A percentile compares a stretch with the other conserved stretches of the same genome.
These are phyloP conservation scores for Russula brevipes DNA, from an alignment of 768 basidiomycete genomes.

Conservation along the genomic window DNA sequence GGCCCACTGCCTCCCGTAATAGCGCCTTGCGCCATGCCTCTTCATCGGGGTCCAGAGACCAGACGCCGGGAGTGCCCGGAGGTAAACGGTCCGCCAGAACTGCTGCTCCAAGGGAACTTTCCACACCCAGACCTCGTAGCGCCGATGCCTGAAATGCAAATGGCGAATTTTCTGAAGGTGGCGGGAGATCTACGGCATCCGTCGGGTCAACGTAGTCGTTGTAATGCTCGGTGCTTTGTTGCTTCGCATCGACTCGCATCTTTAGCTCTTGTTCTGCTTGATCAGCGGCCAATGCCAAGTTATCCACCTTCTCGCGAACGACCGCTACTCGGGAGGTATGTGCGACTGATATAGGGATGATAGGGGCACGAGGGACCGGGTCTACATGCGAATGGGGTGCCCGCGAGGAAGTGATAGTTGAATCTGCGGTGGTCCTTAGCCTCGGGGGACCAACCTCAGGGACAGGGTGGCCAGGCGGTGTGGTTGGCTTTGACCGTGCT, in stretches of 20 bases:
- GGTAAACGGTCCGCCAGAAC: constrained; percentile 71
- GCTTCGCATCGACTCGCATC: constrained; percentile 45
- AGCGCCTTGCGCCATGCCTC: constrained; percentile 74
- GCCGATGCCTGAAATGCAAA: constrained; percentile 75
- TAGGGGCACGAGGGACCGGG: constrained; percentile 25
- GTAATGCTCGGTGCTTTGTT: constrained; percentile 38
- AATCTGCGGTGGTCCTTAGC: constrained; percentile 27
- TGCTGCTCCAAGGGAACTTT: constrained; percentile 71
- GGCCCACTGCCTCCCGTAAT: constrained; percentile 71
- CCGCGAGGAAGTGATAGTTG: constrained; percentile 20
- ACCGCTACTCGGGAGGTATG: constrained; percentile 56
- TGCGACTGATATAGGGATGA: constrained; percentile 12
- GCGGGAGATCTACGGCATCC: constrained; percentile 75
- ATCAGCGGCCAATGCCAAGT: constrained; percentile 63
- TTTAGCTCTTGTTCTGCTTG: constrained; percentile 73
- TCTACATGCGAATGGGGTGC: constrained; percentile 24
- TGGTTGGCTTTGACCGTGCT: constrained; percentile 58
- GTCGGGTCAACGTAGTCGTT: constrained; percentile 76
- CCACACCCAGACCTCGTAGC: constrained; percentile 63
- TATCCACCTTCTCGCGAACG: constrained; percentile 74
- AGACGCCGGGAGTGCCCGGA: constrained; percentile 54
- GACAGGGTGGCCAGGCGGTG: constrained; percentile 36
- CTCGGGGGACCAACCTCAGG: constrained; percentile 33
- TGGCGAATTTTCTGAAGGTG: constrained; percentile 59
- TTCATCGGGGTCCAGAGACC: constrained; percentile 49